These are phyloP conservation scores for Salix purpurea DNA, from an alignment of 345 rosid species.

Conservation along the genomic window DNA sequence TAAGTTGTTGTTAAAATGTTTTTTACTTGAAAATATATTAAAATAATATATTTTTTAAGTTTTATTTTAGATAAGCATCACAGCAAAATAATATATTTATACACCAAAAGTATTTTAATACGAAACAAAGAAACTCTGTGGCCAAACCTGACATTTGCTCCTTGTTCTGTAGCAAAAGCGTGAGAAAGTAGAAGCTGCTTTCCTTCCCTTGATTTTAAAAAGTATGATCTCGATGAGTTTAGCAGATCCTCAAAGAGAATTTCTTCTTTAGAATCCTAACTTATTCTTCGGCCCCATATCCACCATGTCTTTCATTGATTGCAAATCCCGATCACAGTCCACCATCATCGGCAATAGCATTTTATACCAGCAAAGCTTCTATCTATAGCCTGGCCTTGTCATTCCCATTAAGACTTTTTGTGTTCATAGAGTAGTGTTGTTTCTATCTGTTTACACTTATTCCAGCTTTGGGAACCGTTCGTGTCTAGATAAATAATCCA, in stretches of 20 bases:
- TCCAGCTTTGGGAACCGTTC: not conserved
- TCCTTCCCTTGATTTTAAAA: not conserved
- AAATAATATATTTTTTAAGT: no score
- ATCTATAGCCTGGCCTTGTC: not conserved
- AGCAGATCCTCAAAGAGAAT: not conserved
- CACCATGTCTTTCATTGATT: slow-evolving; percentile 9
- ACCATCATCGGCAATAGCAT: not conserved
- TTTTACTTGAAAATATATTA: no score
- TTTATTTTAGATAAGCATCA: no score
- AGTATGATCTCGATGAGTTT: not conserved
- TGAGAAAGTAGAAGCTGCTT: not conserved
- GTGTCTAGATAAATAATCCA: no score
- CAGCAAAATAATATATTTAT: no score
- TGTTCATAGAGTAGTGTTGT: not conserved
- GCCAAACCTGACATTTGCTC: not conserved
- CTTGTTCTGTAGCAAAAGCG: not conserved
- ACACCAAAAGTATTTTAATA: no score
- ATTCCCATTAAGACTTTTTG: not conserved
- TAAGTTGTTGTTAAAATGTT: no score
- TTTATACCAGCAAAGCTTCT: not conserved
- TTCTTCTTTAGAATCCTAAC: not conserved
- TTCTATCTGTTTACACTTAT: slow-evolving; percentile 3
- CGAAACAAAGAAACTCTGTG: no score
- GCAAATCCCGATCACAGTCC: slow-evolving; percentile 38
- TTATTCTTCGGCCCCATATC: slow-evolving; percentile 8